Base-by-base conservation (phyloP, 768 basidiomycete genomes). In the Suillus luteus region DNA sequence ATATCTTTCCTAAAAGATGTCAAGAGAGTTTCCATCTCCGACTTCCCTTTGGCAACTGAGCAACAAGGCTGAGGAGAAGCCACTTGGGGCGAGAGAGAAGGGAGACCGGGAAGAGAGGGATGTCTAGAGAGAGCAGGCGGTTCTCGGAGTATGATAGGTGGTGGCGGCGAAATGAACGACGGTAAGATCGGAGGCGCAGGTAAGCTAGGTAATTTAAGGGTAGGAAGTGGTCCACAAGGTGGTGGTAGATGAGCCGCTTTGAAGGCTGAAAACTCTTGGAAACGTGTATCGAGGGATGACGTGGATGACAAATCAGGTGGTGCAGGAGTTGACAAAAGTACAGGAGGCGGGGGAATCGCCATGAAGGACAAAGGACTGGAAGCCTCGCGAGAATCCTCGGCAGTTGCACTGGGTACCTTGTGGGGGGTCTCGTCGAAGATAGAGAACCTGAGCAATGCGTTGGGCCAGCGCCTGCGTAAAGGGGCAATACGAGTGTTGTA, bases 401-500 rank as follows among this genome's bases (percentile, higher is more conserved):
- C 19, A 3, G 17, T 33, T 44, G 41, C 44, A 44, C 61, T 63
- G 0, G 79, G 75, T 1, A 72, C 65, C 67, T 80, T 79, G 74
- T 78, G 77, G 9, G 77, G 73, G 11, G 75, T 78, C 68, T 81
- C 83, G 64, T 90, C 88, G 62, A 79, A 77, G 19, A 93, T 79
- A 22, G 81, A 78, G 75, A 93, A 89, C 70, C 84, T 83, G 37
- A 93, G 77, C 57, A 88, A 74, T 52, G 86, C 84, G 67, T 83
- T 85, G 24, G 80, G 76, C 83, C 84, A 89, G n/a, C 73, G 67
- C 65, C 82, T 81, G 54, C 80, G 79, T 73, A 85, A 84, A 60
- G 82, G 82, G 35, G 78, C 73, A 35, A 86, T 80, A 67, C 78
- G 80, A 37, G 59, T 76, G 58, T 79, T 71, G 68, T 90, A 93